These are phyloP conservation scores for Eucalyptus curtisii DNA, from an alignment of 345 rosid species.

Conservation along the genomic window DNA sequence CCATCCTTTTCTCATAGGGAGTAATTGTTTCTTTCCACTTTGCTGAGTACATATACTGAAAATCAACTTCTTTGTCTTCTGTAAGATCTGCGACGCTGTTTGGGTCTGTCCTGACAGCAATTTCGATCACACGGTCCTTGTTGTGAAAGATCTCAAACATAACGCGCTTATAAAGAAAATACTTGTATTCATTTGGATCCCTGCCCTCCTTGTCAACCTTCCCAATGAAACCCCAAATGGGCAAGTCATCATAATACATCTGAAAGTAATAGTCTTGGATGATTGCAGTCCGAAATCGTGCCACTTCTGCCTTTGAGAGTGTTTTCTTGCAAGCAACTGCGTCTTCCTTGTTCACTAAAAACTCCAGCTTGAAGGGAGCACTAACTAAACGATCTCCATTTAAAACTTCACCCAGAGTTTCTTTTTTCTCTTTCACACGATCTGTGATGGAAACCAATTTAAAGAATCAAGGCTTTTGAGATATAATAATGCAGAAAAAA, in stretches of 20 bases:
- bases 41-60: conserved; percentile 20
- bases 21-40: conserved; percentile 35
- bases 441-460: neutral
- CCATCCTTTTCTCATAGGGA: conserved; percentile 35
- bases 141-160: conserved; percentile 22
- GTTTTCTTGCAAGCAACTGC: neutral
- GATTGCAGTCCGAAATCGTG: neutral
- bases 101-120: conserved; percentile 12
- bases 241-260: conserved; percentile 41
- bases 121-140: conserved; percentile 30
- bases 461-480: neutral
- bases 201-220: conserved; percentile 21
- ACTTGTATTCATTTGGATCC: conserved; percentile 4
- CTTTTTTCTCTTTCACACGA: neutral
- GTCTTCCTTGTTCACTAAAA: neutral
- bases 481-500: too few species aligned
- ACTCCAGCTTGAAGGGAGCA: neutral
- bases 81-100: conserved; percentile 16
- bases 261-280: conserved; percentile 18
- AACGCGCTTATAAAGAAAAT: conserved; percentile 15
- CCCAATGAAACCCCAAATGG: conserved; percentile 35
- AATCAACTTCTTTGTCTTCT: conserved; percentile 27
- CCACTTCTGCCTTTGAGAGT: neutral
- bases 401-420: conserved; percentile 2
- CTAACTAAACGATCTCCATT: conserved; percentile 5